Evolutionary conservation across 2,329 filamentous ascomycete species (phyloP), one percentile per base, ranked within the genome.

Genomic region (Cladosporium sp.): DNA sequence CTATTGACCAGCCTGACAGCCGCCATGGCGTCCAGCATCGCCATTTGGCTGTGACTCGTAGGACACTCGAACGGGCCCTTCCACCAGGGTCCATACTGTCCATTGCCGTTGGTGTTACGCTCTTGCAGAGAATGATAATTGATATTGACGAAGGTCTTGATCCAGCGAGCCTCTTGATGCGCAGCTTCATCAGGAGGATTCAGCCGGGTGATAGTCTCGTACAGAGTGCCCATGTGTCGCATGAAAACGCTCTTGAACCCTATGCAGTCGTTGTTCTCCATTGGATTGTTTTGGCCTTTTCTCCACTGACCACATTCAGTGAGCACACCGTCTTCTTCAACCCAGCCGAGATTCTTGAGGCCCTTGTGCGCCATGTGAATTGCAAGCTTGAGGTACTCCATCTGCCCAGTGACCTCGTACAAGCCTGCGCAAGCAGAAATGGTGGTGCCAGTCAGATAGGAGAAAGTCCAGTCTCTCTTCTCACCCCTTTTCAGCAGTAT

Each of bases 21-120:
- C 19, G 63, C 63, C 62, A 65, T 63, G n/a, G 64, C 57, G 58
- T 66, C 62, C 22, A 66, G 28, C 35, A 60, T 59, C 22, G 63
- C 60, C 60, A 65, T 59, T 43, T 66, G 62, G 31, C 54, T 57
- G 38, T 66, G 63, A 44, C 57, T 59, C 2, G 63, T 66, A 9
- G 60, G 59, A 38, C 43, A 51, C 32, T 63, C 63, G 35, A 60
- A 61, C 10, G 63, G 63, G 1, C 63, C 63, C 34, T 55, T 52
- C 63, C 63, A 66, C 63, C 63, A 66, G 10, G 63, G 63, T 9
- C 63, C 63, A 55, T 66, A 66, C 52, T 63, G 61, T 4, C 58
- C 58, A 16, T 55, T 62, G 1, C 62, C 60, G 37, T 66, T 63
- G 10, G 61, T 63, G 40, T 63, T 63, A 18, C 53, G 34, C 40